phyloP scores from a whole-genome alignment of 768 basidiomycete species.

The Lentinus brumalis region DNA sequence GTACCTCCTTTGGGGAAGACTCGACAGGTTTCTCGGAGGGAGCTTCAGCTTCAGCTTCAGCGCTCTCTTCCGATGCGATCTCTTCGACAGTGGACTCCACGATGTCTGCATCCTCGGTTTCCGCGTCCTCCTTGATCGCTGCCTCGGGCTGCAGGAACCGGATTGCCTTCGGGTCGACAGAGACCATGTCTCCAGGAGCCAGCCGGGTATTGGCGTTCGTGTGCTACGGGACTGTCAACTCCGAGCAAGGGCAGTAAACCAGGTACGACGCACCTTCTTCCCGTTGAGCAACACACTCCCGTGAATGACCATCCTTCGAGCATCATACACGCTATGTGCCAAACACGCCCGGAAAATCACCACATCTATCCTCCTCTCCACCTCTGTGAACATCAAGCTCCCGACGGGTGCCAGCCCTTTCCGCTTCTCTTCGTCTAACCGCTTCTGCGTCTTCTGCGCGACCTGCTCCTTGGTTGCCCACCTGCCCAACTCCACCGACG shows the following conservation, averaged over 20 bases:
- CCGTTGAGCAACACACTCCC: constrained; percentile 91
- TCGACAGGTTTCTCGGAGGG: background rate
- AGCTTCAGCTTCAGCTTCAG: constrained; percentile 6
- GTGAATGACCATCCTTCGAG: constrained; percentile 81
- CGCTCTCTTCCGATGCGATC: constrained; percentile 10
- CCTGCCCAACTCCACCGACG: constrained; percentile 44
- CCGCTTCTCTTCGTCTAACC: constrained; percentile 50
- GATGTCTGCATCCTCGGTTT: constrained; percentile 5
- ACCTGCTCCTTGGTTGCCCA: constrained; percentile 55
- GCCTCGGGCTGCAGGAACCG: constrained; percentile 58
- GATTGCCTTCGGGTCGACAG: constrained; percentile 82
- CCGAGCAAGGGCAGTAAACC: background rate
- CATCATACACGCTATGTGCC: constrained; percentile 87
- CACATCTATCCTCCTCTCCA: constrained; percentile 94
- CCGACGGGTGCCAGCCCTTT: constrained; percentile 86
- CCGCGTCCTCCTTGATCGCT: constrained; percentile 20
- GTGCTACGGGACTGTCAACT: constrained; percentile 49
- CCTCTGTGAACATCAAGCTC: constrained; percentile 91
- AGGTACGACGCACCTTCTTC: constrained; percentile 64
- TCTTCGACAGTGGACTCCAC: constrained; percentile 16
- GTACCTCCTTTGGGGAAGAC: background rate
- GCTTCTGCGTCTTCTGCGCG: constrained; percentile 47
- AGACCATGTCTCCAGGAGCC: constrained; percentile 92
- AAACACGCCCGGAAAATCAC: constrained; percentile 90
- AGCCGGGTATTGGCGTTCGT: constrained; percentile 83